Conservation (phyloP, 331 rosid species). For the Stylosanthes scabra region DNA sequence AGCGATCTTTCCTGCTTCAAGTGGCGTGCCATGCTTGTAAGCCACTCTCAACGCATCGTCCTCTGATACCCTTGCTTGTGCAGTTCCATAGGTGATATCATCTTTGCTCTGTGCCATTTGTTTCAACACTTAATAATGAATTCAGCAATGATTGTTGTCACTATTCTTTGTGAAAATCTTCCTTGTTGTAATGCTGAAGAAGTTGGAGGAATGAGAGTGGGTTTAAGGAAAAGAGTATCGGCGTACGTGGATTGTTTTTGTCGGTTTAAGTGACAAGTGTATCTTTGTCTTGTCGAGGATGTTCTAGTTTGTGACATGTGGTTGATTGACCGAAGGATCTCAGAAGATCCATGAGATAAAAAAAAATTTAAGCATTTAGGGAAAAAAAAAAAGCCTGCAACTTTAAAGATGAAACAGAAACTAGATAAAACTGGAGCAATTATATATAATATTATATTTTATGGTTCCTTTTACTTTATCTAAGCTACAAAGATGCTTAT, state of each 20-base stretch:
- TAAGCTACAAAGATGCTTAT: too few species aligned
- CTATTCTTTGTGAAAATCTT: neutral
- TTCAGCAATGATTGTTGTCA: neutral
- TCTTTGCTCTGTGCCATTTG: constrained; percentile 66
- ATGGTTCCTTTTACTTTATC: too few species aligned
- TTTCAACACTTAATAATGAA: neutral
- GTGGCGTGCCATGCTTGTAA: constrained; percentile 65
- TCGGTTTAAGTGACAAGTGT: constrained; percentile 39
- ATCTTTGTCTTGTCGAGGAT: neutral
- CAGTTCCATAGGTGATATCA: constrained; percentile 52
- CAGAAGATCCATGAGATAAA: neutral
- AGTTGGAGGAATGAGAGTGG: neutral
- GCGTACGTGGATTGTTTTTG: constrained; percentile 41
- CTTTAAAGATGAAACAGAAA: too few species aligned
- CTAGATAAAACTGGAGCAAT: too few species aligned
- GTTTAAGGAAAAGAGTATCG: constrained; percentile 9
- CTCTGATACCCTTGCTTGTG: constrained; percentile 58
- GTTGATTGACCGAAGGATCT: neutral
- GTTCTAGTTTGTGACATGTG: constrained; percentile 42
- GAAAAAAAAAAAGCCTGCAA: too few species aligned
- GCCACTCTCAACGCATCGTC: constrained; percentile 62
- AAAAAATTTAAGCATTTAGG: too few species aligned
- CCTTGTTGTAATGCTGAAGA: neutral
- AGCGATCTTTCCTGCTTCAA: constrained; percentile 75
- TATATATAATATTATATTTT: too few species aligned